Base-by-base conservation (phyloP, 768 basidiomycete genomes). In the Exidia glandulosa region DNA sequence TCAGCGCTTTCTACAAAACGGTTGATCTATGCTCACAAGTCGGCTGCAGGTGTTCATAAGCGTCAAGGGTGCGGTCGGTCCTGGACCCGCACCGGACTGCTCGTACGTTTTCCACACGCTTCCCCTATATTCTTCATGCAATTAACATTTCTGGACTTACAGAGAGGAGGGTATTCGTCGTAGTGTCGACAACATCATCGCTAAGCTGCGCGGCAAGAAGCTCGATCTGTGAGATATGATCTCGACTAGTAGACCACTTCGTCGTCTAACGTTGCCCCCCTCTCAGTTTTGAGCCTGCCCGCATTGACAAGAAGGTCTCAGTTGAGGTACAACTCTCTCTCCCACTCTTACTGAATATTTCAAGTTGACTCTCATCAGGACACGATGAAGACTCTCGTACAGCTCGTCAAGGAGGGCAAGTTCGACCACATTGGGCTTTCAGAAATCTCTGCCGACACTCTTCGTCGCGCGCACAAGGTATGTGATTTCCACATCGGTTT, bases 361-460 rank as follows among this genome's bases (percentile, higher is more conserved):
- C 2, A 54, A 31, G 30, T 54, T 31, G 52, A 25, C 52, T 54
- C 52, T 31, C 2, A 54, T 10, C n/a, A 37, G 25, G 50, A 54
- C 3, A 64, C 60, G 0, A 69, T 75, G 60, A 63, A 68, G 50
- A 71, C 69, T 16, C 74, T 87, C n/a, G 70, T 69, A 14, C 72
- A 66, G 3, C 68, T 85, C 33, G 68, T 77, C 59, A 70, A 79
- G 31, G 83, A 85, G 63, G 83, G 83, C 13, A 74, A 79, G 60
- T 80, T 85, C 68, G 73, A 77, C 64, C 77, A 83, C 66, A 82
- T 87, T 59, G 82, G 83, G 2, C 63, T 87, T 59, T 81, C 79
- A 1, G 85, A 86, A 67, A 76, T 77, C 64, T 73, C 71, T 19
- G 79, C 76, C 0, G 72, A 69, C 29, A 82, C 82, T 0, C 71